Evolutionary conservation across 352 stramenopile genomes (phyloP), one percentile per base, ranked within the genome.

Genomic region (Pilasporangium apinafurcum): DNA sequence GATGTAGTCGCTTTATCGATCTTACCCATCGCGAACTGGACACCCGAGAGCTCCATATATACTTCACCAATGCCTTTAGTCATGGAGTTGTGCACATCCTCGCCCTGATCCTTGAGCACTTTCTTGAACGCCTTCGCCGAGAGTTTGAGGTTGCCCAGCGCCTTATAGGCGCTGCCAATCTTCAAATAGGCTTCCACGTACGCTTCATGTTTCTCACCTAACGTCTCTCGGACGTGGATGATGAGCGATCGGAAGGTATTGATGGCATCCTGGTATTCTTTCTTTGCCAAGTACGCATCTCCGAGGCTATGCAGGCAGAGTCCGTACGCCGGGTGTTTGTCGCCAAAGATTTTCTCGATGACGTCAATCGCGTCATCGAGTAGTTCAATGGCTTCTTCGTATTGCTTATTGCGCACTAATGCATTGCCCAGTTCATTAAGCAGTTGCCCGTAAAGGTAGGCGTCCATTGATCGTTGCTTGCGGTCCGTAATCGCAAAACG

Each of bases 351-450:
- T 37, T 78, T 74, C 54, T 82, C 58, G 41, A 74, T 75, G 62
- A 92, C 84, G 13, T 68, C 51, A 10, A 87, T 59, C 7, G 79
- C 72, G 48, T 93, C 79, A 38, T 87, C 65, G 2, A 93, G 51
- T 27, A 93, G 78, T 17, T 87, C 74, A 12, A 86, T 69, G 2
- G 82, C 82, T 40, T 91, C 74, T 32, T 86, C 76, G 41, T 76
- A 82, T 28, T 88, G 62, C 34, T 88, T 72, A 29, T 74, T 62
- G 42, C 77, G 74, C 31, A 85, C 78, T 5, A 93, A 51, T 13
- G 90, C 69, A 5, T 71, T 76, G 9, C 82, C 82, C 31, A 90
- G 88, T 51, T 93, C 82, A 32, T 68, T 85, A 35, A 93, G 65
- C 35, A 90, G 60, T 49, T 93, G 82, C 9, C 75, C 65, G 44